phyloP scores from a whole-genome alignment of 805 yeast genomes.

The Kodamaea restingae region DNA sequence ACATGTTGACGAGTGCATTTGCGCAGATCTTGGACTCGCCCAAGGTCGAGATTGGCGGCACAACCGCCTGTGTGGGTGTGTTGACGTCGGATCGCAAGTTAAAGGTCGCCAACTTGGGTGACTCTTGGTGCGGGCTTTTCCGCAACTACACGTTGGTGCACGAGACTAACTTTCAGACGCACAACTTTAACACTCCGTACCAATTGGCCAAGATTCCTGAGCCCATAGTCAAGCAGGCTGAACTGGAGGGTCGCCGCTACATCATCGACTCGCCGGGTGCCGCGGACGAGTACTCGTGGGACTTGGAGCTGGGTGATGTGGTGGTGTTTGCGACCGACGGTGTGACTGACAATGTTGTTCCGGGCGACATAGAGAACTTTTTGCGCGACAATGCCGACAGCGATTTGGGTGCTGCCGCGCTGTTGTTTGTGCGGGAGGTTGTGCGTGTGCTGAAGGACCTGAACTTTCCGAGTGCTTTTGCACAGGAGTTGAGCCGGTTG shows the following conservation, averaged over 20 bases:
- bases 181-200: slow-evolving; percentile 87
- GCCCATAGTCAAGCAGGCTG: slow-evolving; percentile 50
- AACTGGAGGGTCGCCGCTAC: slow-evolving; percentile 53
- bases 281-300: slow-evolving; percentile 64
- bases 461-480: slow-evolving; percentile 76
- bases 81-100: slow-evolving; percentile 54
- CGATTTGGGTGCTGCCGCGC: slow-evolving; percentile 46
- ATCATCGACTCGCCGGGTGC: slow-evolving; percentile 67
- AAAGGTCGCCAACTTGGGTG: slow-evolving; percentile 80
- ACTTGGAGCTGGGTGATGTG: slow-evolving; percentile 67
- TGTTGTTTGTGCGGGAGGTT: slow-evolving; percentile 61
- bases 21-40: slow-evolving; percentile 47
- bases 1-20: slow-evolving; percentile 56
- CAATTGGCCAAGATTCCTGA: slow-evolving; percentile 84
- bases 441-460: slow-evolving; percentile 68
- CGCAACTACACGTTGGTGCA: slow-evolving; percentile 57
- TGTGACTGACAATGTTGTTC: slow-evolving; percentile 76
- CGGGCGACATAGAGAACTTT: slow-evolving; percentile 66
- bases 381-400: slow-evolving; percentile 51
- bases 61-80: slow-evolving; percentile 86
- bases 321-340: slow-evolving; percentile 92
- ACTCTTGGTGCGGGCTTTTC: slow-evolving; percentile 89
- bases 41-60: slow-evolving; percentile 82
- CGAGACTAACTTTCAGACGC: slow-evolving; percentile 75
- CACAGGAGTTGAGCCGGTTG: slow-evolving; percentile 65